Evolutionary conservation across 2,329 filamentous ascomycete species (phyloP).

Genomic region (Exserohilum turcica): DNA sequence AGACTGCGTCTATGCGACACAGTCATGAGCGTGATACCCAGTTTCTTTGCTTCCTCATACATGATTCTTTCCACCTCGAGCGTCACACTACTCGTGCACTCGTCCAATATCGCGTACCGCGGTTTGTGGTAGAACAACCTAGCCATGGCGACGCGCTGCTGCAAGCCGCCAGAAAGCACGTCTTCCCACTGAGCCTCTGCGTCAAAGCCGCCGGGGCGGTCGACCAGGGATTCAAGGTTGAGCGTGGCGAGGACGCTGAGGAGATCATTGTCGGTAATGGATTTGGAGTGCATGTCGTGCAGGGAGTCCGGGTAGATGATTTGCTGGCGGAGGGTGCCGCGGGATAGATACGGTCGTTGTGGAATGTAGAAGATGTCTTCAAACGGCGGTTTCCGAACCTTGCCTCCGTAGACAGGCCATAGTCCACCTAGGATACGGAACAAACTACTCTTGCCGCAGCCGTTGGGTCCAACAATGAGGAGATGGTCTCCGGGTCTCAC

Average conservation of each 20-base stretch:
- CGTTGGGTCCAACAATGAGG: constrained; percentile 93
- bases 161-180: constrained; percentile 86
- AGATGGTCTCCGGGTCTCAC: constrained; percentile 88
- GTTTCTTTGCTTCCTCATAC: constrained; percentile 92
- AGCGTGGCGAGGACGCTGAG: constrained; percentile 76
- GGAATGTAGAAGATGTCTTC: constrained; percentile 98
- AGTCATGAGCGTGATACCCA: constrained; percentile 96
- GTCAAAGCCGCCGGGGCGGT: constrained; percentile 83
- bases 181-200: constrained; percentile 97
- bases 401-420: constrained; percentile 97
- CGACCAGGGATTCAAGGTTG: constrained; percentile 81
- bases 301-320: constrained; percentile 94
- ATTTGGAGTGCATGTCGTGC: constrained; percentile 83
- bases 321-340: constrained; percentile 91
- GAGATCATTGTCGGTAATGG: constrained; percentile 81
- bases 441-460: constrained; percentile 93
- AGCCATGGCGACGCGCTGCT: constrained; percentile 97
- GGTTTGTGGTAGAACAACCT: constrained; percentile 92
- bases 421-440: constrained; percentile 96
- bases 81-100: constrained; percentile 95
- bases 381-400: constrained; percentile 87
- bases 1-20: constrained; percentile 88
- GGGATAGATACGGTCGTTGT: constrained; percentile 89
- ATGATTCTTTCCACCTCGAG: constrained; percentile 92
- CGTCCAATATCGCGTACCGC: constrained; percentile 92